A percentile compares a stretch with the other conserved stretches of the same genome.
These are phyloP conservation scores for Aspergillus intermedius DNA, from an alignment of 2,329 filamentous ascomycete species.

Conservation along the genomic window DNA sequence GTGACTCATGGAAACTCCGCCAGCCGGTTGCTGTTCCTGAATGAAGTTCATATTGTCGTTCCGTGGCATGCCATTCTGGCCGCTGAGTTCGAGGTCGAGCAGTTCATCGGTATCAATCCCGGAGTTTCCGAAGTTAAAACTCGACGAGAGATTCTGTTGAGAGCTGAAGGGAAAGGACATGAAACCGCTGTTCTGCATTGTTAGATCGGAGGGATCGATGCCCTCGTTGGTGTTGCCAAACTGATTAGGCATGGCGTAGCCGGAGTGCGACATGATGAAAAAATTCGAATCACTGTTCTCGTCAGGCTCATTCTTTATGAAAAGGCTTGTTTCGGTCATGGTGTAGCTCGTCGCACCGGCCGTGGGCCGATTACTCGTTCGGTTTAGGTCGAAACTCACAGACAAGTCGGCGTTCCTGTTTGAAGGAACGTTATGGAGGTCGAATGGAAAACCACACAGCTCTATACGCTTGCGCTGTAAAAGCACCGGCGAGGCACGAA, in stretches of 20 bases:
- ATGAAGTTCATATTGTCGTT: constrained; percentile 32
- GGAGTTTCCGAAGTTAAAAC: constrained; percentile 70
- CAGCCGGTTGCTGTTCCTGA: constrained; percentile 49
- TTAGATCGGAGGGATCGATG: constrained; percentile 81
- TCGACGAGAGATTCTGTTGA: constrained; percentile 59
- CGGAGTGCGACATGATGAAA: constrained; percentile 45
- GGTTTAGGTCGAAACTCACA: not conserved
- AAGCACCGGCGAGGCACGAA: too few species aligned
- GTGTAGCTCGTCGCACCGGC: constrained; percentile 9
- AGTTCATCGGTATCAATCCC: constrained; percentile 85
- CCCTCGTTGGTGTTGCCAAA: constrained; percentile 51
- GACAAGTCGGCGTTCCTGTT: not conserved
- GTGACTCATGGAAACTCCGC: constrained; percentile 55
- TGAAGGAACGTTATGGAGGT: not conserved
- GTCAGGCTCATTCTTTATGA: constrained; percentile 63
- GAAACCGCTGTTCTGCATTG: constrained; percentile 54
- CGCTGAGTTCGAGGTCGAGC: constrained; percentile 54
- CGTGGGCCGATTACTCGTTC: constrained; percentile 1
- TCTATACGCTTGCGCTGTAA: too few species aligned
- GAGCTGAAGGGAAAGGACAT: constrained; percentile 54
- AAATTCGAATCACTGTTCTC: constrained; percentile 51
- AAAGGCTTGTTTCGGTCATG: constrained; percentile 54
- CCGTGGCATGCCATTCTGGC: constrained; percentile 32
- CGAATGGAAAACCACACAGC: too few species aligned
- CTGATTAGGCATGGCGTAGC: constrained; percentile 49